phyloP scores from a whole-genome alignment of 2,329 filamentous ascomycete species.

The Alternaria panax region DNA sequence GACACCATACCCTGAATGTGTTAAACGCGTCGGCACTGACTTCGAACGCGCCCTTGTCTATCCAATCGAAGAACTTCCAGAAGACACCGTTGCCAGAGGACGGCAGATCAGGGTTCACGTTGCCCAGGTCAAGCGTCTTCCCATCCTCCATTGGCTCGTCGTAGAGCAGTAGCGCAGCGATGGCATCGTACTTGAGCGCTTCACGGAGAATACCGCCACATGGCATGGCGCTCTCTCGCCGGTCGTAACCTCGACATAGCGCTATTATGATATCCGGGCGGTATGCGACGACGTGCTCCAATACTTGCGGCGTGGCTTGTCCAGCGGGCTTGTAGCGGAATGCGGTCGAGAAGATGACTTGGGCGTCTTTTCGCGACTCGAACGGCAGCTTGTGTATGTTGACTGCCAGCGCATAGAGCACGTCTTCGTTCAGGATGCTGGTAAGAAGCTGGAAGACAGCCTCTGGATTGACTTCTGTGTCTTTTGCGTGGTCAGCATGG shows the following conservation, averaged over 20 bases:
- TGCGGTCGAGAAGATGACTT: constrained; percentile 94
- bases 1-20: constrained; percentile 77
- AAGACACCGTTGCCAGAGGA: constrained; percentile 87
- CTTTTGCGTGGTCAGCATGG: constrained; percentile 60
- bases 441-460: constrained; percentile 87
- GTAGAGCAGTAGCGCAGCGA: constrained; percentile 89
- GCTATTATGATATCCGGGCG: constrained; percentile 87
- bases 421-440: constrained; percentile 85
- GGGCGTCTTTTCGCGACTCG: constrained; percentile 93
- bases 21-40: constrained; percentile 97
- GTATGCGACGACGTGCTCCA: constrained; percentile 87
- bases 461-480: constrained; percentile 84
- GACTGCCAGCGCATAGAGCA: constrained; percentile 82
- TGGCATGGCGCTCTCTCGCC: constrained; percentile 88
- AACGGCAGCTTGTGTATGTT: constrained; percentile 88
- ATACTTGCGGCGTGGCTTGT: constrained; percentile 78
- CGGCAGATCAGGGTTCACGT: constrained; percentile 76
- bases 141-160: constrained; percentile 81
- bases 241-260: constrained; percentile 86
- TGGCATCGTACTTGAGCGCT: constrained; percentile 87
- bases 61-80: constrained; percentile 97
- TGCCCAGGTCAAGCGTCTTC: constrained; percentile 75
- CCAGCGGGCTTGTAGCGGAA: constrained; percentile 84
- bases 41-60: constrained; percentile 95
- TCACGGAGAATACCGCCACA: constrained; percentile 90